Evolutionary conservation across 768 basidiomycete genomes (phyloP), one percentile per base, ranked within the genome.

Genomic region (Clitopilus passeckerianus): DNA sequence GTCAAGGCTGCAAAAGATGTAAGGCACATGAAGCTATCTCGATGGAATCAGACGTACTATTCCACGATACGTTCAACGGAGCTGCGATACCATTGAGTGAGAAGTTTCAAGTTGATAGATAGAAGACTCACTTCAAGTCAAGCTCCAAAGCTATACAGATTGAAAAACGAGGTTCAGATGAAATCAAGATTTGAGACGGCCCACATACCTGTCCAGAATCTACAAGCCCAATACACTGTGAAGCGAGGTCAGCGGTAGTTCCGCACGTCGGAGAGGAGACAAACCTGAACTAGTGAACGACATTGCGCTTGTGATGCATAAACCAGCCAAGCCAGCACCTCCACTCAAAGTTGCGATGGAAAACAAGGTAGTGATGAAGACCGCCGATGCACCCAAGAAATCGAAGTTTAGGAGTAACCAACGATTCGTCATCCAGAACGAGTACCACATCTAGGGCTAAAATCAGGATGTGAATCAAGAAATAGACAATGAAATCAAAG

Each of bases 61-160:
- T 96, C 94, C 6, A 93, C 86, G 14, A 95, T 81, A 60, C 95
- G 90, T 70, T 98, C 94, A 5, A 96, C 92, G 12, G 91, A 89
- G 75, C 90, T 92, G 5, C 56, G 5, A 14, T 2, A 53, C 46
- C 12, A 62, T 18, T 55, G 53, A 67, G 34, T 59, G 63, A 52
- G 55, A 43, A 57, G 59, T 44, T 23, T 18, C 27, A 30, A 30
- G 10, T 22, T 14, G 44, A 41, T 1, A 12, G 1, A 57, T n/a
- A 52, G 30, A 55, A 10, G 27, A 78, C 87, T 10, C 67, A 90
- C 88, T 90, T 90, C 54, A 91, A 75, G 71, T 90, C 87, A 41
- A 90, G 75, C 69, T 91, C 89, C 22, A 93, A 77, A 9, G 79
- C 83, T 63, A 77, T 77, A 72, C 16, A 77, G 67, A 76, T 72